phyloP scores from a whole-genome alignment of 345 rosid genomes.

The Microthlaspi erraticum region DNA sequence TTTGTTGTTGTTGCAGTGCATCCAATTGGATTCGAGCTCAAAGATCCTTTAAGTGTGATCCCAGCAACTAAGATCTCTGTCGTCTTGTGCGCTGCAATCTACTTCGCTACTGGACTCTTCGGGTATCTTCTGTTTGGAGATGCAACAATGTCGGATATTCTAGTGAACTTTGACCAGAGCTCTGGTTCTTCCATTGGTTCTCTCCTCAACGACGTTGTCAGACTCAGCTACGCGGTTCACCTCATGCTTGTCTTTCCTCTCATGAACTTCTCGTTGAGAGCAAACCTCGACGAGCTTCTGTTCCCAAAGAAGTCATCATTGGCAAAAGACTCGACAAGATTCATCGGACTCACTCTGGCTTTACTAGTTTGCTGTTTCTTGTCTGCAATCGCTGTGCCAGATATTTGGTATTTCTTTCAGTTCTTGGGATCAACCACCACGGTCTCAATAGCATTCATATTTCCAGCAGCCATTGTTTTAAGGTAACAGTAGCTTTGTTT shows the following conservation, averaged over 20 bases:
- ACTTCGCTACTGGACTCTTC: conserved; percentile 68
- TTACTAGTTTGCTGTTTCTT: conserved; percentile 56
- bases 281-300: conserved; percentile 74
- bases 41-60: conserved; percentile 60
- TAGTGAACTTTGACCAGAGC: conserved; percentile 70
- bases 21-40: conserved; percentile 79
- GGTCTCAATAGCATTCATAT: conserved; percentile 81
- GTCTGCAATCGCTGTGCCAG: conserved; percentile 67
- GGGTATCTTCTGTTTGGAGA: conserved; percentile 88
- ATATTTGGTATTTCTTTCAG: conserved; percentile 89
- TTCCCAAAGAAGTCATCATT: conserved; percentile 56
- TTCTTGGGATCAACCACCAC: conserved; percentile 87
- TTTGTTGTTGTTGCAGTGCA: conserved; percentile 59
- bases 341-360: conserved; percentile 53
- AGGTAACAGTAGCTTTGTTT: conserved; percentile 52
- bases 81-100: conserved; percentile 63
- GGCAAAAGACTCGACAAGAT: conserved; percentile 58
- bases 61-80: conserved; percentile 68
- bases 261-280: conserved; percentile 78
- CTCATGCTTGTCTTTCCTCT: conserved; percentile 84
- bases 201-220: conserved; percentile 64
- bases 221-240: conserved; percentile 85
- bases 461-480: conserved; percentile 79
- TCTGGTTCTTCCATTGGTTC: conserved; percentile 63
- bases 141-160: conserved; percentile 74